phyloP scores from a whole-genome alignment of 2,329 filamentous ascomycete species.

The Diaporthe citriasiana region DNA sequence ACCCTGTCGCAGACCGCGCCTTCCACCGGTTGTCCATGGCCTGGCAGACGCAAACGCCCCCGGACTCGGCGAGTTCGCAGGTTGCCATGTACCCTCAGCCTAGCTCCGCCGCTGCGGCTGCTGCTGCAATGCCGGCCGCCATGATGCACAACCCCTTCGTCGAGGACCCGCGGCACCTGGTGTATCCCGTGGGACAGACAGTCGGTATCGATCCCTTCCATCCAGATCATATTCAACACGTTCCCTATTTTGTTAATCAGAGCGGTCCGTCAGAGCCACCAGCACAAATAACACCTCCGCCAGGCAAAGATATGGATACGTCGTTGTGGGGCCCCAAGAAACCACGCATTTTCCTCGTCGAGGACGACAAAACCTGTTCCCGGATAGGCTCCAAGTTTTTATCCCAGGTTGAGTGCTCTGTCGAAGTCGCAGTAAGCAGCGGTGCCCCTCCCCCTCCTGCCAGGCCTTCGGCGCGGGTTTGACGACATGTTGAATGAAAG shows the following conservation, averaged over 20 bases:
- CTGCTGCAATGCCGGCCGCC: slow-evolving; percentile 52
- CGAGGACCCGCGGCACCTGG: slow-evolving; percentile 74
- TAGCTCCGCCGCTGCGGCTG: slow-evolving; percentile 46
- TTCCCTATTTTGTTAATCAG: slow-evolving; percentile 84
- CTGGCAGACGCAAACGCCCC: slow-evolving; percentile 62
- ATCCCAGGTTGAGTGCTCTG: slow-evolving; percentile 74
- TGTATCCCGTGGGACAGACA: slow-evolving; percentile 91
- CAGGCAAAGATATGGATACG: slow-evolving; percentile 53
- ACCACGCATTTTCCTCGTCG: slow-evolving; percentile 90
- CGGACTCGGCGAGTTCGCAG: slow-evolving; percentile 63
- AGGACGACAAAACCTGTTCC: slow-evolving; percentile 80
- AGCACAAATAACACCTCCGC: slow-evolving; percentile 54
- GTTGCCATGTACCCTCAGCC: slow-evolving; percentile 69
- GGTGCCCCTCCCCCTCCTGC: not conserved
- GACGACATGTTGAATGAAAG: not conserved
- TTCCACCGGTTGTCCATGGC: slow-evolving; percentile 69
- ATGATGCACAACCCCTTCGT: slow-evolving; percentile 66
- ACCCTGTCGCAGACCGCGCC: slow-evolving; percentile 67
- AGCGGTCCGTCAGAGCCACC: slow-evolving; percentile 67
- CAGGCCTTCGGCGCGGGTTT: slow-evolving; percentile 40
- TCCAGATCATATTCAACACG: slow-evolving; percentile 93
- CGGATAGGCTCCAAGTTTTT: slow-evolving; percentile 78
- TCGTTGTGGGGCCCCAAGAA: slow-evolving; percentile 72
- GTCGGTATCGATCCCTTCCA: slow-evolving; percentile 96
- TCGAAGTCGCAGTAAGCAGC: slow-evolving; percentile 75